Base-by-base conservation (phyloP, 2,329 filamentous ascomycete species). In the Fusarium sp. region DNA sequence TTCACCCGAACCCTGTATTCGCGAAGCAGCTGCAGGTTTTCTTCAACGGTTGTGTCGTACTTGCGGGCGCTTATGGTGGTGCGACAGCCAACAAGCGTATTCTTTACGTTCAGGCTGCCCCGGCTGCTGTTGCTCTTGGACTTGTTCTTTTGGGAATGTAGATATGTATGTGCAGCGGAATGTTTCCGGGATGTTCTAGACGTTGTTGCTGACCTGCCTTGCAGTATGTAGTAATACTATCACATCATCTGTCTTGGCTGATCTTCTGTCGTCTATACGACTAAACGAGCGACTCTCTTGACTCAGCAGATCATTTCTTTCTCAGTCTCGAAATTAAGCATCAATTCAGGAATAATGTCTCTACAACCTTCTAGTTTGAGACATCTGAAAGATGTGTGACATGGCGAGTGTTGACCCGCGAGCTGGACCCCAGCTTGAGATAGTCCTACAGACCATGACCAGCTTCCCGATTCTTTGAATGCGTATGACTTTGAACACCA, bases 41-140 rank as follows among this genome's bases (percentile, higher is more conserved):
- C 72, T 86, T 86, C 76, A 76, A 83, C 23, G 78, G 80, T 2
- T 84, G 81, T 56, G 80, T 86, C 28, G 68, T 76, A 32, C 79
- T 83, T 34, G 84, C 84, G 1, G 84, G 84, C 2, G 56, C 80
- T 2, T 83, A 82, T 69, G 84, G 84, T n/a, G 82, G 78, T 2
- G 68, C 75, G 4, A 85, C 84, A 2, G 79, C 79, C 4, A 78
- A 74, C 65, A 77, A 60, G 53, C 80, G 78, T 67, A 86, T 86
- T 61, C 66, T 84, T 32, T 79, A 76, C 41, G 75, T 86, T 2
- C 84, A 86, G 74, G 79, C 78, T 27, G 54, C 81, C 60, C 46
- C 71, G 50, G 58, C 79, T 9, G 63, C 72, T 3, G 25, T 80
- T 10, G 77, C 77, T 7, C 71, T 79, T 27, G 73, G 69, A 5